Evolutionary conservation across 306 rosid genomes (phyloP), one percentile per base, ranked within the genome.

Genomic region (Cotoneaster glaucophyllus): DNA sequence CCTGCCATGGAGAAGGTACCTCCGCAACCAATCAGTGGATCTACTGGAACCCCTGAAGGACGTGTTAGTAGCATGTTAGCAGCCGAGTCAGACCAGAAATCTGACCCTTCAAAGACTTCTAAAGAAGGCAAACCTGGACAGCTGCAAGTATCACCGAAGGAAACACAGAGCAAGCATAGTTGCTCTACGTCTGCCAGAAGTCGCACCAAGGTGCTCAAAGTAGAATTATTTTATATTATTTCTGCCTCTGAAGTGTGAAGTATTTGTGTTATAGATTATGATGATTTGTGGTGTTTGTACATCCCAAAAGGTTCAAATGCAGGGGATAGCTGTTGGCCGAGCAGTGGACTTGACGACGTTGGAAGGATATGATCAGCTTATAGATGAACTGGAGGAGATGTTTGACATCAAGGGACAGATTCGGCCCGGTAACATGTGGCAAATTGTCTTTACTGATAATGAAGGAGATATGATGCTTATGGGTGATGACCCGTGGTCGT

Each of bases 391-490:
- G 34, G 98, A 92, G 78, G 87, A 92, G 64, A 74, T 96, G 96
- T 96, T 96, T 77, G 98, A 89, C 83, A 83, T 96, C 48, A 90
- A 85, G 86, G 98, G 97, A 52, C 89, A 96, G 72, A 90, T 96
- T 67, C 82, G 79, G 57, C 78, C 78, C 6, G 81, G 90, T 43
- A 84, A 87, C 63, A 90, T 74, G 78, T 96, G 97, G 99, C 87
- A 88, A 75, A 85, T 92, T 62, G 90, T 89, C 78, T 95, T 86
- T 82, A 92, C 93, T 12, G 99, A 96, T 70, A 91, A 92, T 52
- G 99, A 96, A 83, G 97, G 97, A 66, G 98, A 95, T 82, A 90
- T 70, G 84, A 95, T 92, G 98, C 96, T 90, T 45, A 84, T 88
- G 57, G 97, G 97, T 8, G 97, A 95, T 63, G 89, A 92, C 82